Conservation (phyloP, 768 basidiomycete genomes). For the Cystobasidium onofrii region DNA sequence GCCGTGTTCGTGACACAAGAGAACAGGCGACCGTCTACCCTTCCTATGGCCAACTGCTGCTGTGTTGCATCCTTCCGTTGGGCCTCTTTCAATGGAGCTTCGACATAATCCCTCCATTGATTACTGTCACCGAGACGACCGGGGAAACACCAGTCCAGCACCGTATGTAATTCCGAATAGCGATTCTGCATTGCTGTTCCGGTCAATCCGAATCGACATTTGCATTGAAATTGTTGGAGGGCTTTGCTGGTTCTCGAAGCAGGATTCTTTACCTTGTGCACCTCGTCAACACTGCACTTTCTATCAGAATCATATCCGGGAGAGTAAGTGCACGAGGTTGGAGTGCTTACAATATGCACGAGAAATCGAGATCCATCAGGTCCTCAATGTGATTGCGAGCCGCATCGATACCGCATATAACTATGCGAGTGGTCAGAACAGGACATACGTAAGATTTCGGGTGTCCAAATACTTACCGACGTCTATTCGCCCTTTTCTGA, state of each 20-base stretch:
- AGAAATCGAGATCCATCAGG: constrained; percentile 55
- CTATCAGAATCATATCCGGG: too few relatives aligned
- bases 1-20: background rate
- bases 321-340: too few relatives aligned
- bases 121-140: constrained; percentile 61
- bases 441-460: background rate
- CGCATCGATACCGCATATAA: constrained; percentile 71
- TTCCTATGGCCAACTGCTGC: constrained; percentile 39
- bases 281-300: constrained; percentile 78
- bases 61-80: constrained; percentile 43
- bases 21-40: constrained; percentile 36
- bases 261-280: constrained; percentile 78
- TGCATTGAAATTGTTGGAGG: constrained; percentile 62
- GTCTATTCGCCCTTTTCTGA: constrained; percentile 73
- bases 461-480: constrained; percentile 55
- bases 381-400: constrained; percentile 63
- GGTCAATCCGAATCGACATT: constrained; percentile 72
- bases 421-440: background rate
- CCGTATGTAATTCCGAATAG: constrained; percentile 82
- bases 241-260: constrained; percentile 59
- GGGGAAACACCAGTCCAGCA: constrained; percentile 86
- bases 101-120: constrained; percentile 69
- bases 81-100: constrained; percentile 44
- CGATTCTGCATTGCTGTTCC: constrained; percentile 71
- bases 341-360: constrained; percentile 61